phyloP scores from a whole-genome alignment of 2,329 filamentous ascomycete genomes.

The Trichophyton rubrum region DNA sequence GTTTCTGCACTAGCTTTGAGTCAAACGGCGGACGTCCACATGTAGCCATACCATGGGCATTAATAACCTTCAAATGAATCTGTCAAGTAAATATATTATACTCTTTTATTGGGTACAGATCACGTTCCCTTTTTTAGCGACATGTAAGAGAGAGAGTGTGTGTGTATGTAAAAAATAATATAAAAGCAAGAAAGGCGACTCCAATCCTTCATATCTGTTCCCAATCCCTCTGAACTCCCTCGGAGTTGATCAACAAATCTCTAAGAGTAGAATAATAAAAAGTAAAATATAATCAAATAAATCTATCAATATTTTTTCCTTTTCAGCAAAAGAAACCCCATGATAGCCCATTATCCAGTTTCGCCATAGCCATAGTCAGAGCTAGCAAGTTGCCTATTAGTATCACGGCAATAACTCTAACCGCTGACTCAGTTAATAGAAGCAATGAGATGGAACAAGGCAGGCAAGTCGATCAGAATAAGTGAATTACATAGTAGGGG shows the following conservation, averaged over 20 bases:
- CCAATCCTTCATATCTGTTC: background rate
- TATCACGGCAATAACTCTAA: background rate
- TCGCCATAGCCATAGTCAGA: background rate
- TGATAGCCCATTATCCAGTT: background rate
- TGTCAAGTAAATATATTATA: background rate
- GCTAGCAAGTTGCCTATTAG: background rate
- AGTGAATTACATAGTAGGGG: background rate
- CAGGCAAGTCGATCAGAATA: background rate
- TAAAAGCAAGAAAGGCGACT: background rate
- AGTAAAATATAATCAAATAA: background rate
- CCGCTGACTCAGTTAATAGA: background rate
- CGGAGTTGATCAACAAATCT: background rate
- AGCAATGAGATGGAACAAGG: background rate
- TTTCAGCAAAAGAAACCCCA: background rate
- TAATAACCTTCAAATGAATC: background rate
- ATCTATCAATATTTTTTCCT: background rate
- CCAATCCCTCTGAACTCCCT: background rate
- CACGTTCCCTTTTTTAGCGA: background rate
- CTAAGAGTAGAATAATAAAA: background rate
- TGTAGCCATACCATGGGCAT: background rate
- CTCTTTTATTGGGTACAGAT: background rate
- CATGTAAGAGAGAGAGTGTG: no score
- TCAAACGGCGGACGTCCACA: no score
- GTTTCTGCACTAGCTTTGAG: background rate
- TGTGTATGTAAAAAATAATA: background rate